These are phyloP conservation scores for Diospyros kaki DNA, from an alignment of 148 eudicot species.

Conservation along the genomic window DNA sequence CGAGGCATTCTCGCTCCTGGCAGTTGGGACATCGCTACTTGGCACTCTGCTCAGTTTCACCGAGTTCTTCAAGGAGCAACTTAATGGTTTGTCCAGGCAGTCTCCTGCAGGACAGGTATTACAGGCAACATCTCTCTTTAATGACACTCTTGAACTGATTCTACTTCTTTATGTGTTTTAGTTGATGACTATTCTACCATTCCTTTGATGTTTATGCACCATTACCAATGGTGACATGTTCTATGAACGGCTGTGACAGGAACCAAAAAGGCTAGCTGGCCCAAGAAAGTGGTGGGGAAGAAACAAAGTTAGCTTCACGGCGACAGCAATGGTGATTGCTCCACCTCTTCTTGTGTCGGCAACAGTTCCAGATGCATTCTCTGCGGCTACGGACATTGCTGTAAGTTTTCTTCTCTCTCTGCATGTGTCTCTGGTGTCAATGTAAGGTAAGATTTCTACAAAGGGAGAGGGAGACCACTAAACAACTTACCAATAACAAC, in stretches of 20 bases:
- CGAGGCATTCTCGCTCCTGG: conserved; percentile 57
- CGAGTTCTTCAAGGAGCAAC: conserved; percentile 59
- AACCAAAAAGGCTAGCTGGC: conserved; percentile 9
- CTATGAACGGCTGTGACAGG: conserved; percentile 17
- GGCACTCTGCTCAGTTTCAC: conserved; percentile 59
- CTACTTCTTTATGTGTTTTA: too few relatives aligned
- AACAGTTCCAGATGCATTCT: conserved; percentile 49
- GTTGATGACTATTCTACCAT: too few relatives aligned
- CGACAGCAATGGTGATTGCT: conserved; percentile 44
- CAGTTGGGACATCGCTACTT: conserved; percentile 54
- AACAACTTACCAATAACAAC: too few relatives aligned
- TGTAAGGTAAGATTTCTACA: too few relatives aligned
- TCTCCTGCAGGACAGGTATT: conserved; percentile 14
- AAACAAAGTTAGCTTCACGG: conserved; percentile 28
- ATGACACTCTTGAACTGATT: too few relatives aligned
- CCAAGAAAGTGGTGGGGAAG: conserved; percentile 35
- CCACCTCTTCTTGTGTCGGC: conserved; percentile 50
- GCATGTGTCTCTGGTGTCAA: too few relatives aligned
- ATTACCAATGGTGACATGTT: neutral
- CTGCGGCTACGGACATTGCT: conserved; percentile 59
- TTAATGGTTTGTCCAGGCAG: conserved; percentile 19
- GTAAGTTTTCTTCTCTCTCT: conserved; percentile 22
- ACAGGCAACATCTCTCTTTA: conserved; percentile 10
- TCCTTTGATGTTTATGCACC: too few relatives aligned
- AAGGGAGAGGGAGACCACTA: too few relatives aligned